These are phyloP conservation scores for Claviceps sp. DNA, from an alignment of 2,329 filamentous ascomycete species.

Conservation along the genomic window DNA sequence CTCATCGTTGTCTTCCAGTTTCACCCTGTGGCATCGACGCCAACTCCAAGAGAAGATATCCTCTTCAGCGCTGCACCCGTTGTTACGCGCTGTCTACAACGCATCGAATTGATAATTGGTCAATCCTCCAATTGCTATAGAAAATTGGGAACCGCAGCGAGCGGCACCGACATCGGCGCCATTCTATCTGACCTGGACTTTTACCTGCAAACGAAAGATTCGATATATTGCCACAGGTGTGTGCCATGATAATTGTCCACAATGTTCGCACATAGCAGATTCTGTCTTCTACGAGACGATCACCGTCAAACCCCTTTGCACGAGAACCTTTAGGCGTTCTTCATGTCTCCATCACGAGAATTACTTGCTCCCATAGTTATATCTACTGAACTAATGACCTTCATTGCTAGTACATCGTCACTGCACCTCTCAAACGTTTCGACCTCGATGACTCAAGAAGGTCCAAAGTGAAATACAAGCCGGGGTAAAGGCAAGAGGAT, in stretches of 20 bases:
- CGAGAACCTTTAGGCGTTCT: neutral
- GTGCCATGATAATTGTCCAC: neutral
- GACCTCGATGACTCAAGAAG: neutral
- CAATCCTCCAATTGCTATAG: neutral
- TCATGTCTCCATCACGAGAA: neutral
- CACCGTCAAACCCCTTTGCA: neutral
- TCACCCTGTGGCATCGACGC: neutral
- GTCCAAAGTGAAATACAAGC: neutral
- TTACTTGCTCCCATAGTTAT: too few relatives aligned
- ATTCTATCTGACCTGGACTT: neutral
- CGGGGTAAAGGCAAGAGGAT: neutral
- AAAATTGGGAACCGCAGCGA: neutral
- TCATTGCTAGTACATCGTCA: neutral
- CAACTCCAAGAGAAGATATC: neutral
- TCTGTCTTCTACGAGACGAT: neutral
- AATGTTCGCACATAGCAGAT: neutral
- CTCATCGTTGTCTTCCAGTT: neutral
- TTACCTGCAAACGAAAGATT: neutral
- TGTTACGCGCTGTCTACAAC: neutral
- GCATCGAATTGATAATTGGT: neutral
- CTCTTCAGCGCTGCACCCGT: neutral
- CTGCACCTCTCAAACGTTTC: neutral
- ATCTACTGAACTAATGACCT: neutral
- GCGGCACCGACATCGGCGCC: too few relatives aligned
- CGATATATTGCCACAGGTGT: neutral